phyloP scores from a whole-genome alignment of 768 basidiomycete species.

The Pisolithus marmoratus region DNA sequence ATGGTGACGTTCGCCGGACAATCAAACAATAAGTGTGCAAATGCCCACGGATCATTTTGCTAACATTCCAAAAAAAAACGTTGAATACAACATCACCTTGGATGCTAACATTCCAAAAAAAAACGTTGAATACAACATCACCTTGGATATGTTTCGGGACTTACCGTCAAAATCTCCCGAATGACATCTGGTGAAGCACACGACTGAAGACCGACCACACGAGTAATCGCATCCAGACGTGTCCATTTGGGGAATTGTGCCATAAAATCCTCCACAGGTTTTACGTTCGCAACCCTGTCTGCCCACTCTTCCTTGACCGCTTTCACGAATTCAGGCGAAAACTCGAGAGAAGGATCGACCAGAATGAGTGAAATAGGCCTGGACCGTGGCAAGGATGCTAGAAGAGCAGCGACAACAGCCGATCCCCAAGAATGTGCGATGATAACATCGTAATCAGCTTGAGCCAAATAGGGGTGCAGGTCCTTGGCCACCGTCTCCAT shows the following conservation, averaged over 20 bases:
- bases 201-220: slow-evolving; percentile 7
- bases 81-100: not conserved
- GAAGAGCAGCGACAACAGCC: not conserved
- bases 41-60: slow-evolving; percentile 13
- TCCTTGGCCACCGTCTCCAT: slow-evolving; percentile 9
- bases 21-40: slow-evolving; percentile 5
- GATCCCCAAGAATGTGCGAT: slow-evolving; percentile 7
- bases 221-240: slow-evolving; percentile 7
- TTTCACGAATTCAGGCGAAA: slow-evolving; percentile 1
- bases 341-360: slow-evolving; percentile 7
- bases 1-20: slow-evolving; percentile 10
- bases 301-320: not conserved
- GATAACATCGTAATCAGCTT: not conserved
- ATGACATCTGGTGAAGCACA: slow-evolving; percentile 3
- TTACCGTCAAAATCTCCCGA: slow-evolving; percentile 6
- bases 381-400: not conserved
- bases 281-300: not conserved
- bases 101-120: too few relatives aligned
- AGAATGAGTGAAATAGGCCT: slow-evolving; percentile 1
- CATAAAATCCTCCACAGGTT: slow-evolving; percentile 5
- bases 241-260: slow-evolving; percentile 12
- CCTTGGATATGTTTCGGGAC: not conserved
- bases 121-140: not conserved
- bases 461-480: slow-evolving; percentile 13
- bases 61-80: too few relatives aligned